These are phyloP conservation scores for Pulveroboletus sp. DNA, from an alignment of 768 basidiomycete species.

Conservation along the genomic window DNA sequence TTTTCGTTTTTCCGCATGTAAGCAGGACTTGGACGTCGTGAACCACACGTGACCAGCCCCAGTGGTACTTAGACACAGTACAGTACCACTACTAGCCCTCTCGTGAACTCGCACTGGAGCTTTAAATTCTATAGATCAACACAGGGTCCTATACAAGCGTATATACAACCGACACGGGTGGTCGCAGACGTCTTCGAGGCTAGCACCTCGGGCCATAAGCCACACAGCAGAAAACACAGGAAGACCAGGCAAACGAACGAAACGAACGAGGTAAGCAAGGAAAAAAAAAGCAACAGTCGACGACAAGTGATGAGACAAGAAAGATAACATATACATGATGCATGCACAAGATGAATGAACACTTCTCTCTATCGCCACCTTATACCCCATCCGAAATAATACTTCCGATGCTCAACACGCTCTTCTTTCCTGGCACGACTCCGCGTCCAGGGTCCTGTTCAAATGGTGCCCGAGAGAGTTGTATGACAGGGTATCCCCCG, in stretches of 20 bases:
- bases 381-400: slow-evolving; percentile 52
- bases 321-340: slow-evolving; percentile 1
- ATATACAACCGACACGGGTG: slow-evolving; percentile 3
- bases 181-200: not conserved
- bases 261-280: not conserved
- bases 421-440: slow-evolving; percentile 46
- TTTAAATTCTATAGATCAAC: not conserved
- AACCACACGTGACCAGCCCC: too few species aligned
- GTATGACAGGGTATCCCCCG: slow-evolving; percentile 26
- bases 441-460: slow-evolving; percentile 28
- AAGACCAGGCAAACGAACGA: not conserved
- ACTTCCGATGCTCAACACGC: slow-evolving; percentile 63
- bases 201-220: slow-evolving; percentile 1
- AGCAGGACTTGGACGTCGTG: too few species aligned
- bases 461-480: slow-evolving; percentile 30
- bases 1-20: too few species aligned
- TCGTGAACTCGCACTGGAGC: not conserved
- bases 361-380: not conserved
- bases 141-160: not conserved
- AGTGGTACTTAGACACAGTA: too few species aligned
- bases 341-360: not conserved
- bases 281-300: not conserved
- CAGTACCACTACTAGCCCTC: not conserved
- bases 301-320: not conserved
- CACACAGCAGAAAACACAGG: not conserved